Evolutionary conservation across 805 yeast species (phyloP).

Genomic region (Saccharomycopsis microspora): DNA sequence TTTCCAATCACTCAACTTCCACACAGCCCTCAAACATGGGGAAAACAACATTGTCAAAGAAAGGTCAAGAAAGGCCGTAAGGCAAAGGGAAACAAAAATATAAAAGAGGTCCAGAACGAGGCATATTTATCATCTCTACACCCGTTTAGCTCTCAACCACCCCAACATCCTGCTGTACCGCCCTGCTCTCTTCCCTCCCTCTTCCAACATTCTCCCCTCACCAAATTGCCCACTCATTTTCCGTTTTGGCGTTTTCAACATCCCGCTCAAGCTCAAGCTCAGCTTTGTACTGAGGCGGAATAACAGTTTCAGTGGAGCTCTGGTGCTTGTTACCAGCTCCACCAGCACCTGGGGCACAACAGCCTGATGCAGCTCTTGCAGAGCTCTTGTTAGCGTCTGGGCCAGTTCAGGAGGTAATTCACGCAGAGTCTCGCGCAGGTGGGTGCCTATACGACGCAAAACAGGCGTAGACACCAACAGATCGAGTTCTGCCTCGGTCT

Average conservation of each 20-base stretch:
- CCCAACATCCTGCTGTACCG: no score
- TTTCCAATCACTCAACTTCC: no score
- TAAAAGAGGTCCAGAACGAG: no score
- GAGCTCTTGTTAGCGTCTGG: no score
- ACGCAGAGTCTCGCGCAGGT: neutral
- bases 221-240: slow-evolving; percentile 3
- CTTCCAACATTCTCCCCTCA: neutral
- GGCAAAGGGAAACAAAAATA: no score
- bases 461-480: slow-evolving; percentile 5
- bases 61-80: no score
- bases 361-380: neutral
- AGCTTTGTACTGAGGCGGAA: slow-evolving; percentile 9
- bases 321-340: neutral
- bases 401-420: no score
- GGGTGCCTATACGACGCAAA: neutral
- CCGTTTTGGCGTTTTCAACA: slow-evolving; percentile 12
- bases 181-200: no score
- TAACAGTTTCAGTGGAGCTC: neutral
- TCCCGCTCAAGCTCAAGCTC: slow-evolving; percentile 4
- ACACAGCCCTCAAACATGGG: no score
- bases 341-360: neutral
- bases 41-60: no score
- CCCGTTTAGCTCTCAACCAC: no score
- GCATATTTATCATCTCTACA: no score
- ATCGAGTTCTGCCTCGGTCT: slow-evolving; percentile 1